A percentile compares a stretch with the other conserved stretches of the same genome.
phyloP scores from a whole-genome alignment of 345 rosid genomes.

The Pistacia atlantica region DNA sequence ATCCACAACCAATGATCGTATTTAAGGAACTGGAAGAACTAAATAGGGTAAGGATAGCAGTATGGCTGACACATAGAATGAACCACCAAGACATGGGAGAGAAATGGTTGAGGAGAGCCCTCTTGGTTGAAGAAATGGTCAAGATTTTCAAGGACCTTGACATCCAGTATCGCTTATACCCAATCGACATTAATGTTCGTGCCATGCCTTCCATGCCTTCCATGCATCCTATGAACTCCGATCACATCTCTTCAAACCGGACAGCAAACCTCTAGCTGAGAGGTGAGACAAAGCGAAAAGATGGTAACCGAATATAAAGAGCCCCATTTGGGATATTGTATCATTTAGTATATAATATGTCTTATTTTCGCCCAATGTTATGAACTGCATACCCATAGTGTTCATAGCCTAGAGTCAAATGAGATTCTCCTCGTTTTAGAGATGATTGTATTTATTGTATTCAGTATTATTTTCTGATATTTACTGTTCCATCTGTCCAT shows the following conservation, averaged over 20 bases:
- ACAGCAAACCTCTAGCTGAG: constrained; percentile 14
- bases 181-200: constrained; percentile 62
- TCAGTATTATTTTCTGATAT: not conserved
- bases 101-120: constrained; percentile 58
- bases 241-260: constrained; percentile 41
- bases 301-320: not conserved
- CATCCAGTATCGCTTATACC: constrained; percentile 65
- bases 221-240: constrained; percentile 44
- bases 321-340: not conserved
- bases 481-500: not conserved
- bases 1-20: constrained; percentile 55
- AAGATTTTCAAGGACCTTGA: constrained; percentile 71
- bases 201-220: constrained; percentile 40
- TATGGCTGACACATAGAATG: constrained; percentile 73
- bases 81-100: constrained; percentile 87
- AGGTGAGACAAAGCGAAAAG: not conserved
- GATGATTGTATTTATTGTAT: not conserved
- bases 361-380: not conserved
- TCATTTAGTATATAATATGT: no score
- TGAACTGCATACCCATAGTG: not conserved
- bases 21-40: constrained; percentile 61
- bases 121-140: constrained; percentile 70
- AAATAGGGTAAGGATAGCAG: constrained; percentile 57
- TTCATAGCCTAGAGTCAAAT: not conserved
- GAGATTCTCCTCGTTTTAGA: not conserved